Conservation (phyloP, 2,329 filamentous ascomycete genomes). For the Epichloe coenophiala region DNA sequence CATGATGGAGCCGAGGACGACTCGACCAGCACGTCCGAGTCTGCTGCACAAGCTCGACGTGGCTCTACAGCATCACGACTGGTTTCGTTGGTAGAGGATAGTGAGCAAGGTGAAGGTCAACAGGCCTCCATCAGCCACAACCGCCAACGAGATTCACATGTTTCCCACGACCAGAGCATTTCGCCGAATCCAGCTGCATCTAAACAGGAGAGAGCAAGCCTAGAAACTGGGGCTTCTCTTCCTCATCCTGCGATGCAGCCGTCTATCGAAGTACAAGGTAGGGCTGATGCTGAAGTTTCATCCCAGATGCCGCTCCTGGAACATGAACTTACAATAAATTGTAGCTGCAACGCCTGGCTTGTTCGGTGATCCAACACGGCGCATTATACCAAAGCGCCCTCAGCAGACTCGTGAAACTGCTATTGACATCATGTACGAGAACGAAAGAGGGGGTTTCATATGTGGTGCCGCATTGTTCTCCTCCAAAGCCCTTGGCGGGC, state of each 20-base stretch:
- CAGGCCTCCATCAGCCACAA: neutral
- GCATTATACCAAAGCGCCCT: slow-evolving; percentile 21
- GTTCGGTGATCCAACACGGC: slow-evolving; percentile 12
- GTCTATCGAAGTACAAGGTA: slow-evolving; percentile 22
- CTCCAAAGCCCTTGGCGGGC: slow-evolving; percentile 64
- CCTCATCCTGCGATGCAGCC: slow-evolving; percentile 14
- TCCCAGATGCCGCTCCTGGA: neutral
- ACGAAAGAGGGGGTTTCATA: slow-evolving; percentile 80
- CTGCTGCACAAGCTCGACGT: neutral
- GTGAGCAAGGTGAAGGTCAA: neutral
- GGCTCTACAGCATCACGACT: slow-evolving; percentile 7
- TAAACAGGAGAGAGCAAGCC: slow-evolving; percentile 1
- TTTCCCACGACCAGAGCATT: neutral
- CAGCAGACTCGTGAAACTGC: slow-evolving; percentile 35
- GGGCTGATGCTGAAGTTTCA: neutral
- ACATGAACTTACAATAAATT: neutral
- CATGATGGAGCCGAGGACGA: slow-evolving; percentile 18
- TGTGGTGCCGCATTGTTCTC: slow-evolving; percentile 90
- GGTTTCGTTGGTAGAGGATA: slow-evolving; percentile 4
- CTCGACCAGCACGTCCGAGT: slow-evolving; percentile 11
- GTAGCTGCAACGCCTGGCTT: slow-evolving; percentile 18
- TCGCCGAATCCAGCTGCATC: neutral
- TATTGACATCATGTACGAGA: slow-evolving; percentile 88
- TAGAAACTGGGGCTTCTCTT: slow-evolving; percentile 1
- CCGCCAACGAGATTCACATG: neutral